phyloP scores from a whole-genome alignment of 2,329 filamentous ascomycete species.

The Fusarium concolor region DNA sequence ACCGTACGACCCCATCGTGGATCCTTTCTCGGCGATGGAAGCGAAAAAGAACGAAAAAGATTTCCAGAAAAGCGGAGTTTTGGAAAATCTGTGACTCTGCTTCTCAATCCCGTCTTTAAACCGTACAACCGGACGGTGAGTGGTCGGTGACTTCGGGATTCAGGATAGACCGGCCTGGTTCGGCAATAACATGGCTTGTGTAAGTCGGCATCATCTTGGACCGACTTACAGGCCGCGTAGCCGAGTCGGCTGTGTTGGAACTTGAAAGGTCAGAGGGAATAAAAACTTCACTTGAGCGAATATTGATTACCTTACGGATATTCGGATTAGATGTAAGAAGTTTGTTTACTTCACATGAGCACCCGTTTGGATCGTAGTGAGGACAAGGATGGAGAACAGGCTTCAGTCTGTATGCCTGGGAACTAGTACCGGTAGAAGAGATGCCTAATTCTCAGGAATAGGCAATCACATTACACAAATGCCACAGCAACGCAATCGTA shows the following conservation, averaged over 20 bases:
- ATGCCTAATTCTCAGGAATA: constrained; percentile 14
- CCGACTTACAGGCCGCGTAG: constrained; percentile 33
- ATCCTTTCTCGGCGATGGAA: constrained; percentile 30
- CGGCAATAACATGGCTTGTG: constrained; percentile 30
- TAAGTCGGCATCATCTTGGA: constrained; percentile 26
- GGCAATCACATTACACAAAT: constrained; percentile 20
- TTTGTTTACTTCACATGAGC: constrained; percentile 1
- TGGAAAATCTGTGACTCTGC: constrained; percentile 32
- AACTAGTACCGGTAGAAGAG: constrained; percentile 23
- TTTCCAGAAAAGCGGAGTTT: constrained; percentile 26
- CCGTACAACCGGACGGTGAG: constrained; percentile 10
- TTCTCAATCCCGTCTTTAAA: constrained; percentile 28
- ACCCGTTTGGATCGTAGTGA: background rate
- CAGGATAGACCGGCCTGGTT: constrained; percentile 17
- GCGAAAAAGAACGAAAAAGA: constrained; percentile 36
- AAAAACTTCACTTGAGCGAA: constrained; percentile 9
- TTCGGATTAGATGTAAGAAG: constrained; percentile 9
- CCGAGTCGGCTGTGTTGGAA: constrained; percentile 18
- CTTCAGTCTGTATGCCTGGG: constrained; percentile 20
- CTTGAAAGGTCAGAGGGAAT: background rate
- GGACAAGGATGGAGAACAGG: background rate
- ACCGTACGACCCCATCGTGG: constrained; percentile 15
- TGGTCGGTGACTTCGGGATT: constrained; percentile 33
- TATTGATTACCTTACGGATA: constrained; percentile 16
- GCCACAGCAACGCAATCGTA: constrained; percentile 12